phyloP scores from a whole-genome alignment of 495 filamentous ascomycete genomes.

The Amphirosellinia nigrospora region DNA sequence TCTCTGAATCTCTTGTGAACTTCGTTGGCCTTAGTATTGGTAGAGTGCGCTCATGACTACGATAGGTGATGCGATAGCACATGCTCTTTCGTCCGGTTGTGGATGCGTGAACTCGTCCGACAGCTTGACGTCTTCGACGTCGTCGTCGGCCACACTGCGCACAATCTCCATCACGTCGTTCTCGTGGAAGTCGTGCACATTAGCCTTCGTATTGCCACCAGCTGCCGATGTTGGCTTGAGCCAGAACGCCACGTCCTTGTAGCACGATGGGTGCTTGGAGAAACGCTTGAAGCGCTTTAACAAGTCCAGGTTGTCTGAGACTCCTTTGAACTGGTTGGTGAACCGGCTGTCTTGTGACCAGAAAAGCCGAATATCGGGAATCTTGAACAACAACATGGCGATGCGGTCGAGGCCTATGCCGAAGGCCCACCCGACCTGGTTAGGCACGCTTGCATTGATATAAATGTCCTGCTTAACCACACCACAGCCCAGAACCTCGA shows the following conservation, averaged over 20 bases:
- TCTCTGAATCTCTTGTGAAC: constrained; percentile 71
- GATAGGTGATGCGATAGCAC: constrained; percentile 92
- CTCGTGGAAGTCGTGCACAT: constrained; percentile 71
- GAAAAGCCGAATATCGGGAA: constrained; percentile 97
- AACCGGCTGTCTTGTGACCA: constrained; percentile 89
- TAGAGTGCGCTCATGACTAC: constrained; percentile 89
- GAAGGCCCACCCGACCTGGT: constrained; percentile 91
- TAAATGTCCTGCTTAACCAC: constrained; percentile 82
- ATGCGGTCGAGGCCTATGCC: constrained; percentile 91
- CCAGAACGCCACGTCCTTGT: constrained; percentile 96
- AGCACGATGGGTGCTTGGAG: constrained; percentile 85
- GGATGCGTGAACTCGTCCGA: constrained; percentile 87
- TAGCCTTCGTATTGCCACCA: constrained; percentile 55
- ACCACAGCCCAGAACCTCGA: constrained; percentile 94
- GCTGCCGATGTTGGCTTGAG: constrained; percentile 62
- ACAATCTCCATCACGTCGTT: constrained; percentile 98
- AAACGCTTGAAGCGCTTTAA: constrained; percentile 81
- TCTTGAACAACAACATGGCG: constrained; percentile 94
- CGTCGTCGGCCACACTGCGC: constrained; percentile 75
- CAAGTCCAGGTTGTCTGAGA: constrained; percentile 51
- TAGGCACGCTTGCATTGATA: constrained; percentile 74
- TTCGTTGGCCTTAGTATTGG: constrained; percentile 75
- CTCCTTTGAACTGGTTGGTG: constrained; percentile 73
- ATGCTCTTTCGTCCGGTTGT: constrained; percentile 79
- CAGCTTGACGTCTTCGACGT: constrained; percentile 84